Evolutionary conservation across 106 monocot genomes (phyloP).

Genomic region (Apostasia shenzhenica): DNA sequence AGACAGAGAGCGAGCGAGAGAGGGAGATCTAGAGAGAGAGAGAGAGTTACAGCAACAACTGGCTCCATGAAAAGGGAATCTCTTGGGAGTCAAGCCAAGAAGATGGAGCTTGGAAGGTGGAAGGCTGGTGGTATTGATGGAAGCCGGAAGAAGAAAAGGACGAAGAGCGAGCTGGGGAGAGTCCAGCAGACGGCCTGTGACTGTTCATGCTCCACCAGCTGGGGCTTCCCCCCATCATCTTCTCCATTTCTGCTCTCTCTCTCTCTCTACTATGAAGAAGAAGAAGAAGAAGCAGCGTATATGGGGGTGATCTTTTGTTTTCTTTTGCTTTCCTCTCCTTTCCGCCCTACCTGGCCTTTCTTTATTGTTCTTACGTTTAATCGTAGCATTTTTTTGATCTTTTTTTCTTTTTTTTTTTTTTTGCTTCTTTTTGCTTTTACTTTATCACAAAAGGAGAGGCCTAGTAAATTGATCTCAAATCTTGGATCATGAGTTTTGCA

Average conservation of each 20-base stretch:
- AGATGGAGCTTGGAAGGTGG: conserved; percentile 7
- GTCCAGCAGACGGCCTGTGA: conserved; percentile 10
- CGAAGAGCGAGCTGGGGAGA: conserved; percentile 24
- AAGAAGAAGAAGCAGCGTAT: neutral
- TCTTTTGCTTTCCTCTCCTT: neutral
- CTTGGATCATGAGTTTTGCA: too few relatives aligned
- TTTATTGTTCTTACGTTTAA: neutral
- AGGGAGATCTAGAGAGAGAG: conserved; percentile 11
- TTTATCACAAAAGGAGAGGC: neutral
- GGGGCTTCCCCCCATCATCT: conserved; percentile 45
- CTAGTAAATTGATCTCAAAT: neutral
- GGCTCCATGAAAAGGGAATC: conserved; percentile 70
- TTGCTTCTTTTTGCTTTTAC: neutral
- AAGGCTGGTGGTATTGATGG: conserved; percentile 22
- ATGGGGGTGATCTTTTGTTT: neutral
- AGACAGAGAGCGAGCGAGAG: neutral
- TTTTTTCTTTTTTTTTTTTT: too few relatives aligned
- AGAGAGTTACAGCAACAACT: conserved; percentile 49
- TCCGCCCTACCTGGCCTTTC: neutral
- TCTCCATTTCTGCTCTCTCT: conserved; percentile 29
- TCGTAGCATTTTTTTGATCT: too few relatives aligned
- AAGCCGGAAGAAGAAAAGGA: conserved; percentile 13
- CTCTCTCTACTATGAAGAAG: neutral
- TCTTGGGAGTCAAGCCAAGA: conserved; percentile 34
- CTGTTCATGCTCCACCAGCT: conserved; percentile 41